Evolutionary conservation across 306 rosid genomes (phyloP).

Genomic region (Dryas drummondii): DNA sequence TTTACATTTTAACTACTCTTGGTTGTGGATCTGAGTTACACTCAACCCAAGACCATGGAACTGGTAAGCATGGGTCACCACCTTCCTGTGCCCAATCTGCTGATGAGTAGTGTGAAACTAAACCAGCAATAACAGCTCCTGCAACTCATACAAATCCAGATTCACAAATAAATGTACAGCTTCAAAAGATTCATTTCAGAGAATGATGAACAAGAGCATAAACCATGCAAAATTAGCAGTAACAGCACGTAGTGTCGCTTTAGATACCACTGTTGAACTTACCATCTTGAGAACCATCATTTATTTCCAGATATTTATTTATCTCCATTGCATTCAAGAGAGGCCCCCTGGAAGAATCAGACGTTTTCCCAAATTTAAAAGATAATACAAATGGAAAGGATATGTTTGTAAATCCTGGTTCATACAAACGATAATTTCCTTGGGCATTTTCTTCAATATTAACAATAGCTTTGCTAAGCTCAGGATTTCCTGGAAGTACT

Average conservation of each 20-base stretch:
- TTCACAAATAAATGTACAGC: conserved; percentile 28
- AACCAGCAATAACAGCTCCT: conserved; percentile 58
- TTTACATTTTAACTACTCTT: conserved; percentile 77
- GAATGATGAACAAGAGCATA: conserved; percentile 13
- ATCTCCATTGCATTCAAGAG: conserved; percentile 95
- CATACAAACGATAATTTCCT: conserved; percentile 82
- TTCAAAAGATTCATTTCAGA: not conserved
- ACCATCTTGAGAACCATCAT: conserved; percentile 83
- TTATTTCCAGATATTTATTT: conserved; percentile 74
- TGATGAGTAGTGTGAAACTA: conserved; percentile 60
- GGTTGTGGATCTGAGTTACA: conserved; percentile 80
- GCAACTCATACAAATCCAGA: conserved; percentile 40
- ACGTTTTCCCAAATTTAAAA: conserved; percentile 71
- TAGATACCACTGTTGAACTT: conserved; percentile 19
- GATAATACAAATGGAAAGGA: conserved; percentile 81
- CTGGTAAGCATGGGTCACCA: conserved; percentile 97
- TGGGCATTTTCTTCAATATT: conserved; percentile 93
- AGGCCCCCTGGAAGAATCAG: conserved; percentile 86
- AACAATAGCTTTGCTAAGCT: conserved; percentile 71
- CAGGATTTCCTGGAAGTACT: conserved; percentile 68
- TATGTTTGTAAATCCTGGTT: conserved; percentile 77
- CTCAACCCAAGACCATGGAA: conserved; percentile 93
- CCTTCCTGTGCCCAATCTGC: conserved; percentile 79
- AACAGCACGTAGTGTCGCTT: conserved; percentile 14
- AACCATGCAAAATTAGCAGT: conserved; percentile 1